These are phyloP conservation scores for Cardiospermum halicacabum DNA, from an alignment of 345 rosid genomes.

Conservation along the genomic window DNA sequence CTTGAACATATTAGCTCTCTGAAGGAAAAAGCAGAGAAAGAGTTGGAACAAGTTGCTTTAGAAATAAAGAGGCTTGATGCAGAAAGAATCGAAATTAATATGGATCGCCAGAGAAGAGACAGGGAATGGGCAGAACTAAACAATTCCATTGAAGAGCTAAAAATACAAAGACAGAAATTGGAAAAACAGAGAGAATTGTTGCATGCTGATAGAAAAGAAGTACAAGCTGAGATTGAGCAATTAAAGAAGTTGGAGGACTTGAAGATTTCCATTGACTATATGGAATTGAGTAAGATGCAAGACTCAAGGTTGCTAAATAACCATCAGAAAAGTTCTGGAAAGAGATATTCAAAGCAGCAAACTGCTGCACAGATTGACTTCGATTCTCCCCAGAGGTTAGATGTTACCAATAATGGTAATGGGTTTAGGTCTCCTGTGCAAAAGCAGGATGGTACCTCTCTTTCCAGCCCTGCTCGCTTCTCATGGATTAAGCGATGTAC, in stretches of 20 bases:
- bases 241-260: conserved; percentile 72
- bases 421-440: conserved; percentile 37
- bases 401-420: conserved; percentile 30
- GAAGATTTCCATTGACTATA: conserved; percentile 62
- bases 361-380: conserved; percentile 30
- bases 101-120: conserved; percentile 78
- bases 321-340: conserved; percentile 49
- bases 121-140: conserved; percentile 76
- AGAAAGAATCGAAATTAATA: conserved; percentile 68
- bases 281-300: conserved; percentile 68
- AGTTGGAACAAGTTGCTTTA: conserved; percentile 58
- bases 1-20: conserved; percentile 53
- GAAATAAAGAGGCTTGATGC: conserved; percentile 78
- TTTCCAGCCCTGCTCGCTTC: conserved; percentile 47
- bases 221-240: conserved; percentile 57
- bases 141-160: conserved; percentile 73
- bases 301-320: conserved; percentile 54
- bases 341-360: conserved; percentile 35
- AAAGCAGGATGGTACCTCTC: conserved; percentile 28
- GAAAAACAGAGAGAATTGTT: conserved; percentile 76
- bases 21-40: conserved; percentile 61
- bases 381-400: conserved; percentile 25
- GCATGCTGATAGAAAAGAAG: conserved; percentile 70
- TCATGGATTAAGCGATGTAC: conserved; percentile 77
- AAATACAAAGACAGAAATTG: conserved; percentile 66